phyloP scores from a whole-genome alignment of 1,139 yeast genomes.

The Hanseniaspora gamundiae region DNA sequence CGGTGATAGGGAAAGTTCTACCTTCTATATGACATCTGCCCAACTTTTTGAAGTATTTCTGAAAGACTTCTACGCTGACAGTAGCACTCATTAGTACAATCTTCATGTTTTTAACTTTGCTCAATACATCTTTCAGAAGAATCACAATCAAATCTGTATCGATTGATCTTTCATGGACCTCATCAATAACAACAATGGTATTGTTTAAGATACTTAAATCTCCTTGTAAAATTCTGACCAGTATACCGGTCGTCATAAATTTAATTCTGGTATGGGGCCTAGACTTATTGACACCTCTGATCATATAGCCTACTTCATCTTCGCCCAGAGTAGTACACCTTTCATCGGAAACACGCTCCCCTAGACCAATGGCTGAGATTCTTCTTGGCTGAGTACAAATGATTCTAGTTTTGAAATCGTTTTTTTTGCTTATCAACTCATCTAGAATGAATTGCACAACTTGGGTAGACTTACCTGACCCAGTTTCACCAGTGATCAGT shows the following conservation, averaged over 20 bases:
- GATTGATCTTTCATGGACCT: constrained; percentile 89
- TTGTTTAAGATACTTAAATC: constrained; percentile 35
- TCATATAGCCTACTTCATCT: constrained; percentile 72
- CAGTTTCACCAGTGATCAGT: constrained; percentile 90
- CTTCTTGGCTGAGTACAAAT: constrained; percentile 93
- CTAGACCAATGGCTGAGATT: constrained; percentile 88
- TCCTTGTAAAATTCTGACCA: constrained; percentile 70
- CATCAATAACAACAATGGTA: constrained; percentile 61
- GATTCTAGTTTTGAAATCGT: constrained; percentile 38
- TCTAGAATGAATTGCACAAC: constrained; percentile 83
- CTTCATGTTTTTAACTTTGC: constrained; percentile 38
- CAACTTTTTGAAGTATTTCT: constrained; percentile 41
- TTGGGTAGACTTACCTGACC: constrained; percentile 92
- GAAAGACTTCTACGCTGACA: constrained; percentile 60
- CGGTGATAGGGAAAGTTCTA: constrained; percentile 82
- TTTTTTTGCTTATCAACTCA: constrained; percentile 27
- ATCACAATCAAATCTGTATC: constrained; percentile 82
- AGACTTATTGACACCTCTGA: constrained; percentile 79
- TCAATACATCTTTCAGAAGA: constrained; percentile 49
- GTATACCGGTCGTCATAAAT: constrained; percentile 88
- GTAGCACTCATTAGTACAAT: constrained; percentile 92
- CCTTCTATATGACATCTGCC: constrained; percentile 71
- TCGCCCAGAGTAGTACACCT: constrained; percentile 55
- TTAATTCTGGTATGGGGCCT: constrained; percentile 50
- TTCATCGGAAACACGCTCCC: constrained; percentile 85